Evolutionary conservation across 352 stramenopile species (phyloP).

Genomic region (Phytopythium ostracodes): DNA sequence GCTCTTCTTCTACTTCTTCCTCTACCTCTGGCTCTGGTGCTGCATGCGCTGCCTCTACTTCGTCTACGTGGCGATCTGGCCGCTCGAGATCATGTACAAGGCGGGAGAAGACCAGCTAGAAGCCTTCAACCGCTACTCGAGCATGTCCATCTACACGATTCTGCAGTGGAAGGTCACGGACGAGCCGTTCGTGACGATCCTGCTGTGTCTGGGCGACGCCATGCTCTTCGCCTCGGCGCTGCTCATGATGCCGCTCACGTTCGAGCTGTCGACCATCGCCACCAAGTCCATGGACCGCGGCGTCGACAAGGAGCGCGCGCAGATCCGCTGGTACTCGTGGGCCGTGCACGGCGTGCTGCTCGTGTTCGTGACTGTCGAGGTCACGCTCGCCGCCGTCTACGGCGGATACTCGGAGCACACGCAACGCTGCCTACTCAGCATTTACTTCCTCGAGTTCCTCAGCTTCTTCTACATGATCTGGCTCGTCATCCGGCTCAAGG

Average conservation of each 20-base stretch:
- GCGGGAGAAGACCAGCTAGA: slow-evolving; percentile 16
- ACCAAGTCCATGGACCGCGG: slow-evolving; percentile 47
- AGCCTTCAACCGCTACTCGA: slow-evolving; percentile 31
- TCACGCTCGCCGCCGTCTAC: slow-evolving; percentile 25
- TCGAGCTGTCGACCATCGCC: slow-evolving; percentile 44
- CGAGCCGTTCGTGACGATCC: slow-evolving; percentile 20
- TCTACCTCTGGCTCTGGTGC: slow-evolving; percentile 42
- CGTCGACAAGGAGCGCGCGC: slow-evolving; percentile 33
- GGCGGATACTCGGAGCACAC: slow-evolving; percentile 50
- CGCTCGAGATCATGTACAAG: slow-evolving; percentile 15
- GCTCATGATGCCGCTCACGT: slow-evolving; percentile 46
- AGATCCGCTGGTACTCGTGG: slow-evolving; percentile 29
- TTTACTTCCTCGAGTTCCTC: slow-evolving; percentile 46
- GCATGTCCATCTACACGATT: slow-evolving; percentile 37
- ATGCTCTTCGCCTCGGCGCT: slow-evolving; percentile 38
- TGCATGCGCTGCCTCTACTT: slow-evolving; percentile 33
- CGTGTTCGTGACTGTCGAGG: slow-evolving; percentile 24
- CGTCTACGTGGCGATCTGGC: slow-evolving; percentile 32
- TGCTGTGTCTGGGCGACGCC: slow-evolving; percentile 35
- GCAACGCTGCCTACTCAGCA: slow-evolving; percentile 28
- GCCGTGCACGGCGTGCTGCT: slow-evolving; percentile 23
- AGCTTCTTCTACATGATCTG: slow-evolving; percentile 51
- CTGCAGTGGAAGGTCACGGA: slow-evolving; percentile 31
- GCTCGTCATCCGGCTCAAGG: slow-evolving; percentile 39
- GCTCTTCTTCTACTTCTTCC: slow-evolving; percentile 61